Evolutionary conservation across 2,329 filamentous ascomycete species (phyloP), one percentile per base, ranked within the genome.

Genomic region (Talaromyces sp.): DNA sequence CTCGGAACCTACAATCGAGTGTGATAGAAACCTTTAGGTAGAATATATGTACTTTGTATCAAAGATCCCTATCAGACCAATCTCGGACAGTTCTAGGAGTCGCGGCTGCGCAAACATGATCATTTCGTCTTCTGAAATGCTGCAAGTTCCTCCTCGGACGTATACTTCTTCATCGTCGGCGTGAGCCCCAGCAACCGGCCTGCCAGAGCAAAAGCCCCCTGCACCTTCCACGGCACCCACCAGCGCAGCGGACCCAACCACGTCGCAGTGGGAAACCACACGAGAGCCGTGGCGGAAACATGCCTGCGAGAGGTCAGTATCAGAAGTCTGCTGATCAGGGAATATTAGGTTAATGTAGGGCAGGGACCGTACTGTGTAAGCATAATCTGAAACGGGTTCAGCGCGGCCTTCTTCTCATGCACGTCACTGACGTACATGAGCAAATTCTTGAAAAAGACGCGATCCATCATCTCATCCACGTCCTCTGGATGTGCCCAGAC

Each of bases 221-320:
- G 54, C 35, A 57, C 33, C 35, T 57, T 57, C 54, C 54, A 57
- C 33, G 54, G 54, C 54, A 57, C 54, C 54, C 54, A 57, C 54
- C 54, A 57, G 54, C 54, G 54, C 54, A 57, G 18, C 31, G 54
- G 54, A 12, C 54, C 54, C 18, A 57, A 11, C 54, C 54, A 57
- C 35, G 16, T 57, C 35, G 35, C 54, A 40, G 54, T 57, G 2
- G 54, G 54, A 57, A 57, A 57, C 54, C 54, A 57, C 33, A 57
- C 54, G 40, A 57, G 54, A 33, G 54, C 54, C 18, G 54, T 40
- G 5, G 54, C 54, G 8, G 54, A 0, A 28, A 57, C 54, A 40
- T 57, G 54, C 21, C 54, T 57, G 21, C 4, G 16, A 39, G 11
- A 9, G 12, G 16, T 52, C 48, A 52, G 14, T 18, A 33, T 50